These are phyloP conservation scores for Nicotiana knightiana DNA, from an alignment of 257 asterid genomes.

Conservation along the genomic window DNA sequence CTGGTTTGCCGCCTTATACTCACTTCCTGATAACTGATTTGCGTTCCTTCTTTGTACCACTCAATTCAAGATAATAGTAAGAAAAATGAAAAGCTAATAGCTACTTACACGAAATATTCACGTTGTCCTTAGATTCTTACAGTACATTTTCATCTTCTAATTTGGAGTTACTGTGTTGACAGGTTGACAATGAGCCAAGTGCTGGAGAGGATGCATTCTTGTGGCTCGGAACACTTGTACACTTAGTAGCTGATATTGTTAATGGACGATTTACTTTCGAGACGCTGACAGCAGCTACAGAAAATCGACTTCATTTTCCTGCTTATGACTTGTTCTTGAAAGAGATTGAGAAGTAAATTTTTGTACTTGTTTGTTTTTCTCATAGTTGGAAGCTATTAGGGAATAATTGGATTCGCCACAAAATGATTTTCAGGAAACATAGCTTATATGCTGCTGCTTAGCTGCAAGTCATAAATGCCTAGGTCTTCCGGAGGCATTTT, in stretches of 20 bases:
- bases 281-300: conserved; percentile 71
- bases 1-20: not conserved
- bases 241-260: conserved; percentile 58
- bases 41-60: not conserved
- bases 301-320: conserved; percentile 68
- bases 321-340: conserved; percentile 66
- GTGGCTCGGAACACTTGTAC: conserved; percentile 73
- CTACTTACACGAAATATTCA: not conserved
- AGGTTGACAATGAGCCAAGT: conserved; percentile 70
- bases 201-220: conserved; percentile 78
- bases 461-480: too few species aligned
- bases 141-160: not conserved
- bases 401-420: too few species aligned
- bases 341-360: conserved; percentile 39
- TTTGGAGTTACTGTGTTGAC: conserved; percentile 2
- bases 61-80: too few species aligned
- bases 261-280: conserved; percentile 88
- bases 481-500: too few species aligned
- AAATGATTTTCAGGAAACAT: too few species aligned
- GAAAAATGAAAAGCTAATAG: not conserved
- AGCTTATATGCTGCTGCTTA: too few species aligned
- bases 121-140: not conserved
- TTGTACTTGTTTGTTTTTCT: too few species aligned
- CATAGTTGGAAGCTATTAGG: too few species aligned
- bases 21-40: not conserved